Conservation (phyloP, 331 rosid species). For the Malus hybrid region DNA sequence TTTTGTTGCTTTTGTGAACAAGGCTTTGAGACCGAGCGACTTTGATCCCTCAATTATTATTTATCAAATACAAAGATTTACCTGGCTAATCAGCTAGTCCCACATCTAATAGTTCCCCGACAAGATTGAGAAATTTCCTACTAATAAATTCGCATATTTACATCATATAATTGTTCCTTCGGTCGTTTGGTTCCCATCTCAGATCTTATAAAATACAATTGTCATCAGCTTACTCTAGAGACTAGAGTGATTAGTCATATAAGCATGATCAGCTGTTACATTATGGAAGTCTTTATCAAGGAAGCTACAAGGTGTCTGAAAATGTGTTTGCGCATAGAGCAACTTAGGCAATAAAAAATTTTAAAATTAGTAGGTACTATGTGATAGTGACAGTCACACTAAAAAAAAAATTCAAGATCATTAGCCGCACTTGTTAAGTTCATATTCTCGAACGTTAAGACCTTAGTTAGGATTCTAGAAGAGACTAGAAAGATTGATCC, state of each 20-base stretch:
- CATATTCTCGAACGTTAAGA: no score
- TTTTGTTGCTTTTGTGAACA: conserved; percentile 13
- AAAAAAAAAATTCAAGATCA: not conserved
- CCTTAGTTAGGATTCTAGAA: no score
- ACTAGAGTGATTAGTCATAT: conserved; percentile 7
- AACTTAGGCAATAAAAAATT: no score
- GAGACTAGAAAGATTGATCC: no score
- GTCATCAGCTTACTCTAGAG: not conserved
- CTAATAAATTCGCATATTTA: conserved; percentile 1
- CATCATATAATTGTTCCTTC: not conserved
- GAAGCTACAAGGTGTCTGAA: not conserved
- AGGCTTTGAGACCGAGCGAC: not conserved
- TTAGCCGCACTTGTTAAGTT: not conserved
- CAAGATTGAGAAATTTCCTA: conserved; percentile 16
- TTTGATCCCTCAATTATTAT: not conserved
- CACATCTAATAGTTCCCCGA: not conserved
- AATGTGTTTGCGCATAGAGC: no score
- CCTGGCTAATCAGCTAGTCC: conserved; percentile 15
- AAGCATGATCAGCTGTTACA: not conserved
- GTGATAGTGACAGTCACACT: not conserved
- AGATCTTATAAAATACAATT: conserved; percentile 5
- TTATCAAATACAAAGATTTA: not conserved
- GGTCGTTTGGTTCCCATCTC: not conserved
- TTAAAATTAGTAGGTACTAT: not conserved
- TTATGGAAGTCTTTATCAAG: conserved; percentile 24